Conservation (phyloP, 192 early-diverging fungal species). For the Coemansia sp. region DNA sequence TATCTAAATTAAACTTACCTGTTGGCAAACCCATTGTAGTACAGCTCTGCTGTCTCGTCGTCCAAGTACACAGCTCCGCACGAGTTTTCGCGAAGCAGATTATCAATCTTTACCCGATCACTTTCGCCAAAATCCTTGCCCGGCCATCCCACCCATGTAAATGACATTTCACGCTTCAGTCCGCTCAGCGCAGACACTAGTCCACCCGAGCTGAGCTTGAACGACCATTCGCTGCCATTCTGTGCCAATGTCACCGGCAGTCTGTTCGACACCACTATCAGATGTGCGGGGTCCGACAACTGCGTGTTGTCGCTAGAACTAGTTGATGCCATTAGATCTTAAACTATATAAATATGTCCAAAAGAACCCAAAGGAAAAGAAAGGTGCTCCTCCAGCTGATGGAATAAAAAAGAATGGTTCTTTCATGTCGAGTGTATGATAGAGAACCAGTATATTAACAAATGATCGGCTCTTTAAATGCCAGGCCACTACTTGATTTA, state of each 20-base stretch:
- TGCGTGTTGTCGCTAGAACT: conserved; percentile 1
- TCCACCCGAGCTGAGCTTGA: conserved; percentile 90
- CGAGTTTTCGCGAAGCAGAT: conserved; percentile 76
- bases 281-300: conserved; percentile 47
- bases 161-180: conserved; percentile 90
- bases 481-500: too few relatives aligned
- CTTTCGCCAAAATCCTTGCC: conserved; percentile 82
- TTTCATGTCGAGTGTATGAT: background rate
- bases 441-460: too few relatives aligned
- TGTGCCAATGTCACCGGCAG: conserved; percentile 82
- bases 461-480: too few relatives aligned
- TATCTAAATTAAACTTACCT: conserved; percentile 27
- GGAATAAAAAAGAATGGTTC: background rate
- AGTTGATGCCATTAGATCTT: background rate
- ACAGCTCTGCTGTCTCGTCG: conserved; percentile 88
- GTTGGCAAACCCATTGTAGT: conserved; percentile 99
- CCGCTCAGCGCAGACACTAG: conserved; percentile 94
- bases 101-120: conserved; percentile 69
- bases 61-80: conserved; percentile 93
- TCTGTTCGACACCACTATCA: conserved; percentile 94
- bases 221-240: conserved; percentile 59
- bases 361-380: background rate
- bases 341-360: background rate
- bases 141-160: conserved; percentile 99
- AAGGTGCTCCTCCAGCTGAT: background rate